phyloP scores from a whole-genome alignment of 148 eudicot species.

The Camellia japonica region DNA sequence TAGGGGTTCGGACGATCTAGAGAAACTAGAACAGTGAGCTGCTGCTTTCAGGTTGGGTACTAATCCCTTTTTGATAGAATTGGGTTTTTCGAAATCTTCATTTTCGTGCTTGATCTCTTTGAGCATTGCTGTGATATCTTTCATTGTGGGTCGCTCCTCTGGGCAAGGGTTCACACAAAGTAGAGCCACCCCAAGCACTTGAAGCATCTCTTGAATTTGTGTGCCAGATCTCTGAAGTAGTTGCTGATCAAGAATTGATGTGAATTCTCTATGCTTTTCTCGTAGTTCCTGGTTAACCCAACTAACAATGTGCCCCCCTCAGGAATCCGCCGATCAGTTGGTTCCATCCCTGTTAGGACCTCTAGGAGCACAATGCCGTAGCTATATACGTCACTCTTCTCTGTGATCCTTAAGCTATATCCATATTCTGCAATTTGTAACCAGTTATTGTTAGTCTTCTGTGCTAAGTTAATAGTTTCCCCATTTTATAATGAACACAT shows the following conservation, averaged over 20 bases:
- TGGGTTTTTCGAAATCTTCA: constrained; percentile 27
- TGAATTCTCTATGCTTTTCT: constrained; percentile 18
- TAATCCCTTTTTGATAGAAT: background rate
- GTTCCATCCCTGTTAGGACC: constrained; percentile 40
- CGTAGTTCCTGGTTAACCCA: constrained; percentile 32
- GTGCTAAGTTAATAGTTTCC: too few species aligned
- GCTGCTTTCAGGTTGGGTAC: constrained; percentile 18
- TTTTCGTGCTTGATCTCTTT: constrained; percentile 31
- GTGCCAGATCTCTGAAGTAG: constrained; percentile 25
- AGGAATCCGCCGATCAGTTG: constrained; percentile 31
- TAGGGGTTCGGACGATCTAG: constrained; percentile 29
- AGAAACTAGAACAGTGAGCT: constrained; percentile 31
- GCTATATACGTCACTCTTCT: constrained; percentile 41
- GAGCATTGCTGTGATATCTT: constrained; percentile 35
- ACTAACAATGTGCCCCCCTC: constrained; percentile 30
- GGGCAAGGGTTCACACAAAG: constrained; percentile 34
- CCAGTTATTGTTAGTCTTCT: background rate
- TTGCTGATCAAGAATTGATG: constrained; percentile 28
- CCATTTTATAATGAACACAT: too few species aligned
- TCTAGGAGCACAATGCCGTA: constrained; percentile 38
- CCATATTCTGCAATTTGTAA: constrained; percentile 32
- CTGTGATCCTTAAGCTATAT: constrained; percentile 30
- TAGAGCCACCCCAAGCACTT: constrained; percentile 35
- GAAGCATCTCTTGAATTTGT: constrained; percentile 37
- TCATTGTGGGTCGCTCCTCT: constrained; percentile 37